Conservation (phyloP, 148 eudicot species). For the Cornus suecica region DNA sequence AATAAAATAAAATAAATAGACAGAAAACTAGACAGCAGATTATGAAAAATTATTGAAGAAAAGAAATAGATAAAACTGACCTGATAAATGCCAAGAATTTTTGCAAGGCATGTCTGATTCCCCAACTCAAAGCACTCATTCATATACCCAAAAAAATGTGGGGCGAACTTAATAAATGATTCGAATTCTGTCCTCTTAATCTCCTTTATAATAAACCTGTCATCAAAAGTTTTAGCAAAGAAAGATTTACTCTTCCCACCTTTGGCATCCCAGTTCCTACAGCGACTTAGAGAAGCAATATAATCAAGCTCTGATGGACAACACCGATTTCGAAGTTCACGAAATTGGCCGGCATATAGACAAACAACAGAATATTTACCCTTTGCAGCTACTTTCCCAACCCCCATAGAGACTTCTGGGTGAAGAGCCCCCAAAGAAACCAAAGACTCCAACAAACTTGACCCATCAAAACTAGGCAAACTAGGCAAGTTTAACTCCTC, state of each 20-base stretch:
- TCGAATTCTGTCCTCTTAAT: slow-evolving; percentile 82
- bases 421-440: slow-evolving; percentile 47
- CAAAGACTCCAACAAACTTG: slow-evolving; percentile 46
- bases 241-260: slow-evolving; percentile 97
- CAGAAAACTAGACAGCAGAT: not conserved
- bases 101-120: slow-evolving; percentile 95
- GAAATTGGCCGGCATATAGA: slow-evolving; percentile 66
- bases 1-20: not conserved
- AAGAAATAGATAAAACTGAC: slow-evolving; percentile 28
- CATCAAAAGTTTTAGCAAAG: slow-evolving; percentile 85
- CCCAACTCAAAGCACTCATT: slow-evolving; percentile 57
- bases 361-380: slow-evolving; percentile 73
- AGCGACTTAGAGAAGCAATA: slow-evolving; percentile 88
- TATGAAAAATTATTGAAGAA: not conserved
- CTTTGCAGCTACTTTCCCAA: slow-evolving; percentile 46
- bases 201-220: slow-evolving; percentile 86
- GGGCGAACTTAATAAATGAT: slow-evolving; percentile 71
- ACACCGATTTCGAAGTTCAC: slow-evolving; percentile 58
- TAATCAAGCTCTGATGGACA: slow-evolving; percentile 85
- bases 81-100: slow-evolving; percentile 93
- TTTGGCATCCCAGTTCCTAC: slow-evolving; percentile 92
- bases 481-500: slow-evolving; percentile 53
- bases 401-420: slow-evolving; percentile 66
- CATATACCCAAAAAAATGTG: slow-evolving; percentile 66
- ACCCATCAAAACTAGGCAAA: slow-evolving; percentile 59